phyloP scores from a whole-genome alignment of 2,329 filamentous ascomycete species.

The Cephalotrichum gorgonifer region DNA sequence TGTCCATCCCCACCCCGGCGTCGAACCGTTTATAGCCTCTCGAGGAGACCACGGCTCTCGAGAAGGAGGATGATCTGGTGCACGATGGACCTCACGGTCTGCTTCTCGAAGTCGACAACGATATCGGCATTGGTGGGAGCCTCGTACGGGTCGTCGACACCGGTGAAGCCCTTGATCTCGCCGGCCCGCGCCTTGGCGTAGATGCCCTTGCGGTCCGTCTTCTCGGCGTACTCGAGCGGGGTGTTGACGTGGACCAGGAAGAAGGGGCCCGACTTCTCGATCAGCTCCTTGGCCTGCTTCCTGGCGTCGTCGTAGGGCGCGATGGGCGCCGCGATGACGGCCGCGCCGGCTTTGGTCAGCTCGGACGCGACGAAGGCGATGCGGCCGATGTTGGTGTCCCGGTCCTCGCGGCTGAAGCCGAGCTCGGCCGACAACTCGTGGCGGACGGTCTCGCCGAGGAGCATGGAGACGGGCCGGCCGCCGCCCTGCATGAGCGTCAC shows the following conservation, averaged over 20 bases:
- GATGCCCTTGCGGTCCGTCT: constrained; percentile 86
- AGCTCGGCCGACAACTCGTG: constrained; percentile 88
- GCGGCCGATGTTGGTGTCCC: constrained; percentile 87
- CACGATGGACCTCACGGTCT: constrained; percentile 82
- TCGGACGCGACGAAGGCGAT: constrained; percentile 95
- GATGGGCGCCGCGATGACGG: constrained; percentile 93
- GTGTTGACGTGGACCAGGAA: constrained; percentile 94
- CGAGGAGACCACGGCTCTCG: constrained; percentile 80
- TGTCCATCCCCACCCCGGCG: neutral
- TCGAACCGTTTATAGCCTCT: constrained; percentile 42
- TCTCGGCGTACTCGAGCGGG: constrained; percentile 83
- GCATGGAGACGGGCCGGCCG: constrained; percentile 84
- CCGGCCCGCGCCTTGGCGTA: constrained; percentile 76
- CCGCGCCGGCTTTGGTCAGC: constrained; percentile 83
- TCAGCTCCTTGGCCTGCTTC: constrained; percentile 66
- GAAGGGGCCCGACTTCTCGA: constrained; percentile 84
- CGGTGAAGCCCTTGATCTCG: constrained; percentile 96
- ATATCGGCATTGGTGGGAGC: constrained; percentile 69
- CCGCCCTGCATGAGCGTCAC: constrained; percentile 97
- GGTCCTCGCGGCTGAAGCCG: constrained; percentile 87
- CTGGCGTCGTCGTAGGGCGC: constrained; percentile 80
- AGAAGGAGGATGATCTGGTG: constrained; percentile 93
- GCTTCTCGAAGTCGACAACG: constrained; percentile 75
- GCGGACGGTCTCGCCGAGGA: constrained; percentile 92
- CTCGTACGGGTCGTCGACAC: constrained; percentile 97